These are phyloP conservation scores for Trichosporon faecale DNA, from an alignment of 1,284 basidiomycete genomes.

Conservation along the genomic window DNA sequence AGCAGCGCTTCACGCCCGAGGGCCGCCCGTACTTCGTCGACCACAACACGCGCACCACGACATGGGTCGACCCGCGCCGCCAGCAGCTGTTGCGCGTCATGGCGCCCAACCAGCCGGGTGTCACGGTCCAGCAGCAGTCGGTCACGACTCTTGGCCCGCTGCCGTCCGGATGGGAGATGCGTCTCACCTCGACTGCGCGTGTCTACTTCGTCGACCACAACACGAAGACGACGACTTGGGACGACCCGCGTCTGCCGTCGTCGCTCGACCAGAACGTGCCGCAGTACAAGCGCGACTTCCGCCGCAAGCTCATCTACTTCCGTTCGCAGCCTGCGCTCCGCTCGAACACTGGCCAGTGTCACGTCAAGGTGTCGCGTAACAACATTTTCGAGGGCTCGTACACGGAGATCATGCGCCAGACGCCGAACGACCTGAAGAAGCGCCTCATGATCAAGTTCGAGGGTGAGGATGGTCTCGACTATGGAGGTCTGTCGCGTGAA, in stretches of 20 bases:
- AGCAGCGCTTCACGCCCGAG: slow-evolving; percentile 95
- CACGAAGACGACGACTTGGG: slow-evolving; percentile 89
- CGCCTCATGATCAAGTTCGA: slow-evolving; percentile 98
- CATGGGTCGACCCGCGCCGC: slow-evolving; percentile 95
- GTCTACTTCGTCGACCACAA: slow-evolving; percentile 98
- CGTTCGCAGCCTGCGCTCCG: slow-evolving; percentile 94
- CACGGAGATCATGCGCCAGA: slow-evolving; percentile 86
- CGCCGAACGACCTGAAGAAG: slow-evolving; percentile 92
- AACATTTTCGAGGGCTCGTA: slow-evolving; percentile 97
- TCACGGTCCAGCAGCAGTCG: slow-evolving; percentile 71
- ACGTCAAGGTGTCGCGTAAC: slow-evolving; percentile 88
- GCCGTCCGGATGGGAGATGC: slow-evolving; percentile 97
- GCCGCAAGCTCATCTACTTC: slow-evolving; percentile 98
- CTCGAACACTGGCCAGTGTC: slow-evolving; percentile 84
- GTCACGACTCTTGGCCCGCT: slow-evolving; percentile 90
- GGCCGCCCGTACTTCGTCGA: slow-evolving; percentile 97
- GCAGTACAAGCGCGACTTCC: slow-evolving; percentile 99
- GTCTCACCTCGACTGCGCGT: slow-evolving; percentile 83
- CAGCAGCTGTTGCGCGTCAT: slow-evolving; percentile 80
- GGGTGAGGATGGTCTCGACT: slow-evolving; percentile 96
- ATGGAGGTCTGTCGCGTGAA: slow-evolving; percentile 95
- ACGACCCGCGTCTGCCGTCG: slow-evolving; percentile 81
- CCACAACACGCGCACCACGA: slow-evolving; percentile 92
- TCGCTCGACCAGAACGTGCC: slow-evolving; percentile 79
- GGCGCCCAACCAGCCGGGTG: slow-evolving; percentile 75